These are phyloP conservation scores for Coemansia sp. DNA, from an alignment of 192 early-diverging fungal genomes.

Conservation along the genomic window DNA sequence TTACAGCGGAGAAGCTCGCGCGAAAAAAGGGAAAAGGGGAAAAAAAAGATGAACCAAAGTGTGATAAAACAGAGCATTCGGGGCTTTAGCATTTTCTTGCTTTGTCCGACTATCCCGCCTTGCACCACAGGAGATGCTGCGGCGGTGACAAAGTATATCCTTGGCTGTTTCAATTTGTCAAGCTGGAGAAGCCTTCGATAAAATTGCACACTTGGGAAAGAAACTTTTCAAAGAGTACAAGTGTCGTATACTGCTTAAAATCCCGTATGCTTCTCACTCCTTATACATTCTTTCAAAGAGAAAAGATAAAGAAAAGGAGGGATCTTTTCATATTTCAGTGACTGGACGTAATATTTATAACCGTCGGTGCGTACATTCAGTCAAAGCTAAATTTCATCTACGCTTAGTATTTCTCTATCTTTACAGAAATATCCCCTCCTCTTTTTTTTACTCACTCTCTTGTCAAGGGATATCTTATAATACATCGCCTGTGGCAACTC, in stretches of 20 bases:
- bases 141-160: neutral
- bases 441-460: no score
- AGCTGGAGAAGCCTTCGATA: neutral
- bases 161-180: neutral
- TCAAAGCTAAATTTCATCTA: conserved; percentile 1
- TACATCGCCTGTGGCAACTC: neutral
- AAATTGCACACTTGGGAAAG: neutral
- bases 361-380: neutral
- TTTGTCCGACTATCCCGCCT: neutral
- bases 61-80: conserved; percentile 1
- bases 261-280: neutral
- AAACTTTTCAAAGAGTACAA: neutral
- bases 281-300: neutral
- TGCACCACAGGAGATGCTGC: neutral
- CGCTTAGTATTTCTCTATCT: neutral
- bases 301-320: neutral
- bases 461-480: conserved; percentile 1
- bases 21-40: neutral
- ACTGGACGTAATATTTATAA: neutral
- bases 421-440: neutral
- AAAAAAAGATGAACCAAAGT: neutral
- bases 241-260: neutral
- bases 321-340: neutral
- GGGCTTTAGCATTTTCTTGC: neutral
- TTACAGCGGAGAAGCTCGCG: neutral